phyloP scores from a whole-genome alignment of 192 early-diverging fungal species.

The Lobulomyces angularis region DNA sequence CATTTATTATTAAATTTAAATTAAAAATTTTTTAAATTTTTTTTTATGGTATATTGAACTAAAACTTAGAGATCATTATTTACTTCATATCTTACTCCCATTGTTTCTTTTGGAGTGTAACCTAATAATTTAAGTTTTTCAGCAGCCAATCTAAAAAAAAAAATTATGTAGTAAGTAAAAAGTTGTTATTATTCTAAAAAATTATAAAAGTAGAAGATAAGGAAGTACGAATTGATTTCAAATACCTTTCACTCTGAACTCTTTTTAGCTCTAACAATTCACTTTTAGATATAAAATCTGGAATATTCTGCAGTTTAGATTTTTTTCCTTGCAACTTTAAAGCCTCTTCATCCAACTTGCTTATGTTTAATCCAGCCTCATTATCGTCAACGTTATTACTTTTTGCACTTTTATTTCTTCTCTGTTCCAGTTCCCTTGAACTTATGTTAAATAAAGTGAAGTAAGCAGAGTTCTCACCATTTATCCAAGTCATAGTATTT shows the following conservation, averaged over 20 bases:
- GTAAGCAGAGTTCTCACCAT: slow-evolving; percentile 11
- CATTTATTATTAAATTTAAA: no score
- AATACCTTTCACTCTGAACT: slow-evolving; percentile 28
- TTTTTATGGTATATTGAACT: no score
- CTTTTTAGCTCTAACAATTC: slow-evolving; percentile 29
- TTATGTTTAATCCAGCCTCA: no score
- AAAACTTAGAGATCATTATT: no score
- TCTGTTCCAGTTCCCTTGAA: no score
- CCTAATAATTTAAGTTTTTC: slow-evolving; percentile 32
- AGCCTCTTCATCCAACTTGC: background rate
- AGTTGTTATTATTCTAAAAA: no score
- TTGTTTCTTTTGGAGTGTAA: slow-evolving; percentile 17
- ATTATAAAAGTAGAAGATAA: no score
- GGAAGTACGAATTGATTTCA: no score
- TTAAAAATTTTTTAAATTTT: no score
- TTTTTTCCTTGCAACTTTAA: slow-evolving; percentile 1
- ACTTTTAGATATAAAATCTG: slow-evolving; percentile 10
- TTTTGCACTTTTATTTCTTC: no score
- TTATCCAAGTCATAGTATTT: slow-evolving; percentile 26
- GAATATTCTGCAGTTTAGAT: background rate
- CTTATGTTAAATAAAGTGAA: slow-evolving; percentile 8
- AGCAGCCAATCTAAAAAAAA: slow-evolving; percentile 19
- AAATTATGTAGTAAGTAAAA: no score
- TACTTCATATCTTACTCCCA: slow-evolving; percentile 35
- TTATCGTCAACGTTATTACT: no score